Conservation (phyloP, 83 land plant genomes). For the Isoetes engelmannii region DNA sequence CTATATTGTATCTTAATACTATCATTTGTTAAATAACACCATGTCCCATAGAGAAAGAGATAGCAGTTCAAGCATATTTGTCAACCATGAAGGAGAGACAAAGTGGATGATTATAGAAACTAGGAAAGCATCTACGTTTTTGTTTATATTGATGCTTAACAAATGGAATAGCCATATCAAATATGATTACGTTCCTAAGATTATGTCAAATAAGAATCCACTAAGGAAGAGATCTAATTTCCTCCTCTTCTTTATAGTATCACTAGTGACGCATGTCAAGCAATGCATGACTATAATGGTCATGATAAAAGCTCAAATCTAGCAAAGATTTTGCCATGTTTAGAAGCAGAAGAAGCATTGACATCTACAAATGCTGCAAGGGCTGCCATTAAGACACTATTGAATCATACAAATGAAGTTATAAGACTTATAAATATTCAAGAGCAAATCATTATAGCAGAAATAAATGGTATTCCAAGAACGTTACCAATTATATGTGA, state of each 20-base stretch:
- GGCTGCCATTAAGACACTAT: slow-evolving; percentile 17
- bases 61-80: too few relatives aligned
- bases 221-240: too few relatives aligned
- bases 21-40: too few relatives aligned
- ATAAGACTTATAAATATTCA: slow-evolving; percentile 16
- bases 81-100: too few relatives aligned
- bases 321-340: slow-evolving; percentile 12
- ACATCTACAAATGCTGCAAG: slow-evolving; percentile 10
- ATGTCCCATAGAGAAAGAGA: too few relatives aligned
- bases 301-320: slow-evolving; percentile 15
- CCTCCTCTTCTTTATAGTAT: slow-evolving; percentile 3
- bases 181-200: too few relatives aligned
- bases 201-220: too few relatives aligned
- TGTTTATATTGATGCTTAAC: too few relatives aligned
- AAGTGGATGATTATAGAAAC: too few relatives aligned
- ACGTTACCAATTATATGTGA: slow-evolving; percentile 17
- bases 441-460: slow-evolving; percentile 8
- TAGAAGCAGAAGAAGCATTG: background rate
- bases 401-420: slow-evolving; percentile 12
- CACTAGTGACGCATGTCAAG: slow-evolving; percentile 13
- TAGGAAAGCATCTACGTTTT: too few relatives aligned
- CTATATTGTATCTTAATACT: too few relatives aligned
- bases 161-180: too few relatives aligned
- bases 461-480: background rate
- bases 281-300: slow-evolving; percentile 14